Conservation (phyloP, 2,329 filamentous ascomycete genomes). For the Rhytidhysteron rufulum region DNA sequence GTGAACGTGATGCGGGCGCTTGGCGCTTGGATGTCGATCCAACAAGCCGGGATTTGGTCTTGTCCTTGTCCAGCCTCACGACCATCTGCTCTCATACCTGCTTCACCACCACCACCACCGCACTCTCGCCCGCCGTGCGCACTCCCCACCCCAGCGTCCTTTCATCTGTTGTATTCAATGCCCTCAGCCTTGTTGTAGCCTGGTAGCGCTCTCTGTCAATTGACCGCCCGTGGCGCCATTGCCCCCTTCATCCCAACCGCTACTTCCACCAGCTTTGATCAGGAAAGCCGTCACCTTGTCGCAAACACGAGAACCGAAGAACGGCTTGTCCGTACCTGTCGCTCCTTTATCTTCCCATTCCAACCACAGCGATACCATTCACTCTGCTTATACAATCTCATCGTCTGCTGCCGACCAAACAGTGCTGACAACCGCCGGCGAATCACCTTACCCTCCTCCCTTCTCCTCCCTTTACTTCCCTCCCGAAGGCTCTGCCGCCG, state of each 20-base stretch:
- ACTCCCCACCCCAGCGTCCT: slow-evolving; percentile 8
- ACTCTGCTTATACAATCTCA: slow-evolving; percentile 24
- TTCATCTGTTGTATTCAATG: slow-evolving; percentile 19
- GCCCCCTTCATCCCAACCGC: slow-evolving; percentile 21
- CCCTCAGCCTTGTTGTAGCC: slow-evolving; percentile 19
- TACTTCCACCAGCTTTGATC: slow-evolving; percentile 13
- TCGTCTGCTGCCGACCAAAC: slow-evolving; percentile 33
- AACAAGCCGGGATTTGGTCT: not conserved
- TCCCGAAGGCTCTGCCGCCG: slow-evolving; percentile 44
- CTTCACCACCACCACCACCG: slow-evolving; percentile 10
- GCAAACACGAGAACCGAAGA: slow-evolving; percentile 37
- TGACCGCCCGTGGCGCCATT: slow-evolving; percentile 15
- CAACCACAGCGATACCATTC: slow-evolving; percentile 21
- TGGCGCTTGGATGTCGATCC: not conserved
- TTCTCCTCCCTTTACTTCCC: slow-evolving; percentile 63
- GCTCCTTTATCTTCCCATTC: slow-evolving; percentile 34
- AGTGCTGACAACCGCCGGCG: slow-evolving; percentile 42
- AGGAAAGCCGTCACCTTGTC: slow-evolving; percentile 41
- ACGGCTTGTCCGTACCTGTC: slow-evolving; percentile 44
- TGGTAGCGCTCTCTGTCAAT: slow-evolving; percentile 22
- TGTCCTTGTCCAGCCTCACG: not conserved
- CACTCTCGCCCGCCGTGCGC: slow-evolving; percentile 8
- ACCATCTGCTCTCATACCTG: not conserved
- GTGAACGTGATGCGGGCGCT: not conserved
- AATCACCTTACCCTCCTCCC: slow-evolving; percentile 56